Conservation (phyloP, 2,329 filamentous ascomycete genomes). For the Madurella mycetomatis region DNA sequence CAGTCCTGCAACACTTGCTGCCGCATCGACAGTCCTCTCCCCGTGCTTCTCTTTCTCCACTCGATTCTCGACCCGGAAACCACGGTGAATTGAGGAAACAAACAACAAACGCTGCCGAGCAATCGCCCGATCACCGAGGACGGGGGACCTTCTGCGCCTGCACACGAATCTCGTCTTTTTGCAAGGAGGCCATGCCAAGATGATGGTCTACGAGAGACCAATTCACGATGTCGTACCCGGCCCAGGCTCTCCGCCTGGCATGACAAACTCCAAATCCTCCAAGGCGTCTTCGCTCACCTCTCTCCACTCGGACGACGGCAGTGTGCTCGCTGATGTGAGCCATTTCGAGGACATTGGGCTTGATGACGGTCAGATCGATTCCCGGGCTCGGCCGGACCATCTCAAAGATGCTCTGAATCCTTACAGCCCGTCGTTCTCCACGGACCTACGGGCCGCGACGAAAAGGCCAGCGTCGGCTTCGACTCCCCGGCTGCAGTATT, state of each 20-base stretch:
- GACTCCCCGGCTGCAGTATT: slow-evolving; percentile 29
- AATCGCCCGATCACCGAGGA: background rate
- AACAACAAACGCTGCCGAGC: slow-evolving; percentile 7
- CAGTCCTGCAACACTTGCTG: slow-evolving; percentile 14
- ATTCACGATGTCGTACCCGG: slow-evolving; percentile 37
- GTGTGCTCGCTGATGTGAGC: slow-evolving; percentile 64
- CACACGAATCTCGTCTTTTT: background rate
- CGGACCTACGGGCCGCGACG: slow-evolving; percentile 38
- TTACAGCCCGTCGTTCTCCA: slow-evolving; percentile 45
- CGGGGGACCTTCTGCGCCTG: slow-evolving; percentile 1
- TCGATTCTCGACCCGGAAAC: slow-evolving; percentile 4
- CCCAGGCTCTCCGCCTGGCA: slow-evolving; percentile 69
- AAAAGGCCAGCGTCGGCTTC: slow-evolving; percentile 23
- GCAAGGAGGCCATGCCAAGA: slow-evolving; percentile 27
- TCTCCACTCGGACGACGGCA: slow-evolving; percentile 68
- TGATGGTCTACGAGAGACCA: slow-evolving; percentile 39
- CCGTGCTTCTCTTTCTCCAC: slow-evolving; percentile 7
- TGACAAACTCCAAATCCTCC: slow-evolving; percentile 80
- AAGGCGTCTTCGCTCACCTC: slow-evolving; percentile 88
- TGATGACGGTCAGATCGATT: slow-evolving; percentile 44
- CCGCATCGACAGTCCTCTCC: slow-evolving; percentile 10
- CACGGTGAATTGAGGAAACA: background rate
- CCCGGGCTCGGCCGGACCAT: slow-evolving; percentile 33
- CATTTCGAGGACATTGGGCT: slow-evolving; percentile 94
- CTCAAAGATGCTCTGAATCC: slow-evolving; percentile 41